A percentile compares a stretch with the other conserved stretches of the same genome.
phyloP scores from a whole-genome alignment of 352 stramenopile genomes.

The Phytophthora constricta region DNA sequence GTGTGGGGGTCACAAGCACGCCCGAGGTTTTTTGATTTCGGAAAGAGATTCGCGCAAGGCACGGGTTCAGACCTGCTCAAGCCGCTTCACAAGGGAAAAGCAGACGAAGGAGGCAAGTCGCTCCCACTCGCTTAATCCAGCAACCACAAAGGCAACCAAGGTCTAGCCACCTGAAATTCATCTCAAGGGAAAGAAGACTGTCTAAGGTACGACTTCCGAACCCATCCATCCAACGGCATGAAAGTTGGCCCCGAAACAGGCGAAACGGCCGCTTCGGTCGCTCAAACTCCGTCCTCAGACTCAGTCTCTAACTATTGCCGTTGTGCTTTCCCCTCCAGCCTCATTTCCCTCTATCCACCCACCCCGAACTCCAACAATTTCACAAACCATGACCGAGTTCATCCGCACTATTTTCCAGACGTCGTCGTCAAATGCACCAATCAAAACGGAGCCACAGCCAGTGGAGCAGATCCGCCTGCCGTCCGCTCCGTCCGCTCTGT shows the following conservation, averaged over 20 bases:
- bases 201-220: constrained; percentile 25
- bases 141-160: no score
- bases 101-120: constrained; percentile 33
- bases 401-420: constrained; percentile 77
- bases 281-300: constrained; percentile 9
- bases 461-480: constrained; percentile 72
- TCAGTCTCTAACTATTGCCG: neutral
- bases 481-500: constrained; percentile 21
- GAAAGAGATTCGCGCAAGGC: constrained; percentile 5
- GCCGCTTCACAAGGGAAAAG: constrained; percentile 45
- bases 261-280: constrained; percentile 14
- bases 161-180: no score
- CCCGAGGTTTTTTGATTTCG: constrained; percentile 22
- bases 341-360: constrained; percentile 14
- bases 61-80: constrained; percentile 18
- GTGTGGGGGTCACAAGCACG: neutral
- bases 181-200: no score
- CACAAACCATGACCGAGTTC: constrained; percentile 74
- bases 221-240: constrained; percentile 22
- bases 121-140: no score
- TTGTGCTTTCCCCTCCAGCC: constrained; percentile 5
- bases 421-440: constrained; percentile 6
- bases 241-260: constrained; percentile 3
- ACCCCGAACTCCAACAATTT: constrained; percentile 8
- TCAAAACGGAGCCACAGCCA: constrained; percentile 51